Percentiles rank a stretch among this genome's conserved stretches.
Evolutionary conservation across 1,284 basidiomycete genomes (phyloP).

Genomic region (Ustilago crameri): DNA sequence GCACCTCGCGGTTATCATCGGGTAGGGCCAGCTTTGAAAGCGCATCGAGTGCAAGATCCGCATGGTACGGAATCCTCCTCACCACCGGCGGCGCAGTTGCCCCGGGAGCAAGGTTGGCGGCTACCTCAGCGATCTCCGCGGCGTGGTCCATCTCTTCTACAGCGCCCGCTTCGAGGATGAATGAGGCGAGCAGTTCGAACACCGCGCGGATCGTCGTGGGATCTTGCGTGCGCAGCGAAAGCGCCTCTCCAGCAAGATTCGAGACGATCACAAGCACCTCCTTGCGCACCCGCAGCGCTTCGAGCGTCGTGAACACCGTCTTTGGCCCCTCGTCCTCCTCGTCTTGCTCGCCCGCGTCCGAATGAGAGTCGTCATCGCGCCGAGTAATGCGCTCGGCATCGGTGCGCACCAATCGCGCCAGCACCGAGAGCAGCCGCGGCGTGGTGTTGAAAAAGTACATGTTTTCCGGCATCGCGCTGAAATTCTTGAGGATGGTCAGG

Average conservation of each 20-base stretch:
- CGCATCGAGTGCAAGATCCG: conserved; percentile 83
- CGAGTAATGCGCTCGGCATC: conserved; percentile 63
- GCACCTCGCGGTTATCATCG: conserved; percentile 82
- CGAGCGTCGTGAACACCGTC: conserved; percentile 61
- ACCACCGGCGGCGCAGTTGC: conserved; percentile 21
- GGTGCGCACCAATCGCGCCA: conserved; percentile 67
- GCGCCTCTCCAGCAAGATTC: conserved; percentile 74
- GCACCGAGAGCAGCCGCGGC: conserved; percentile 75
- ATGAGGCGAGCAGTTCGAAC: conserved; percentile 79
- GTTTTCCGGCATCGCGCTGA: conserved; percentile 81
- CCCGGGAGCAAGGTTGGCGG: conserved; percentile 26
- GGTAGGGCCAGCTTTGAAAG: conserved; percentile 80
- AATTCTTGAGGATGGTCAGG: conserved; percentile 85
- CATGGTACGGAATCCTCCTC: conserved; percentile 71
- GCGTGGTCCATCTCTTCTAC: conserved; percentile 75
- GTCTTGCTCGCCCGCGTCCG: background rate
- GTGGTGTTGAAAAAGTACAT: conserved; percentile 76
- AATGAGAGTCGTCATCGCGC: conserved; percentile 11
- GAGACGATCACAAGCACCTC: conserved; percentile 81
- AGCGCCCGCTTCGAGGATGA: conserved; percentile 78
- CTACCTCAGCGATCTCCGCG: conserved; percentile 44
- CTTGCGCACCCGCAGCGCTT: conserved; percentile 78
- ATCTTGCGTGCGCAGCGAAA: conserved; percentile 69
- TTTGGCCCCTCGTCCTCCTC: conserved; percentile 1
- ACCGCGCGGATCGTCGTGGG: conserved; percentile 72